Evolutionary conservation across 2,329 filamentous ascomycete genomes (phyloP).

Genomic region (Fusarium mexicanum): DNA sequence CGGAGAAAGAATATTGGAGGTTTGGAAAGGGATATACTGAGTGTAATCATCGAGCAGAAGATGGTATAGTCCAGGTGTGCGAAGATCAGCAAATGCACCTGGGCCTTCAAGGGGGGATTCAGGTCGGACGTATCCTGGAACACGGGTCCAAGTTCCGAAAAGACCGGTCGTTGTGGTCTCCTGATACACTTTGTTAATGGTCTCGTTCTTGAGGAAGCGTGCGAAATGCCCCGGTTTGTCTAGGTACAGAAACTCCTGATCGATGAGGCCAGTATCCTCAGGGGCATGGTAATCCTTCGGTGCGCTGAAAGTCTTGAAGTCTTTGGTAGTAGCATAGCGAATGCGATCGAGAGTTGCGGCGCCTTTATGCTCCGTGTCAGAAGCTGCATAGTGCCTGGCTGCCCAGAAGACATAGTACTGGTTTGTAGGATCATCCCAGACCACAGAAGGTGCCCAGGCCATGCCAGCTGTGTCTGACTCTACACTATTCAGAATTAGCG

Average conservation of each 20-base stretch:
- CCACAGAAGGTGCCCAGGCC: slow-evolving; percentile 51
- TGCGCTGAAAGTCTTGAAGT: slow-evolving; percentile 59
- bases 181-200: slow-evolving; percentile 58
- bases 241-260: slow-evolving; percentile 58
- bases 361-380: slow-evolving; percentile 58
- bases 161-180: slow-evolving; percentile 56
- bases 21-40: slow-evolving; percentile 57
- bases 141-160: slow-evolving; percentile 58
- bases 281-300: slow-evolving; percentile 56
- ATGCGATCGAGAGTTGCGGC: slow-evolving; percentile 53
- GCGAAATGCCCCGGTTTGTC: slow-evolving; percentile 53
- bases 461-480: slow-evolving; percentile 50
- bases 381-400: slow-evolving; percentile 53
- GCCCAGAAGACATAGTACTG: slow-evolving; percentile 62
- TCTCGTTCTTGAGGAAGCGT: slow-evolving; percentile 63
- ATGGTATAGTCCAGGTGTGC: slow-evolving; percentile 49
- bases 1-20: slow-evolving; percentile 47
- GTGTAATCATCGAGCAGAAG: slow-evolving; percentile 57
- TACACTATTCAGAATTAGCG: slow-evolving; percentile 37
- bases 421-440: slow-evolving; percentile 47
- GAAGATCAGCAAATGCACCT: slow-evolving; percentile 51
- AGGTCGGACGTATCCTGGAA: slow-evolving; percentile 48
- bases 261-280: slow-evolving; percentile 56
- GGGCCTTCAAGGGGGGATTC: slow-evolving; percentile 50
- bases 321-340: slow-evolving; percentile 60